phyloP scores from a whole-genome alignment of 257 asterid genomes.

The Primulina eburnea region DNA sequence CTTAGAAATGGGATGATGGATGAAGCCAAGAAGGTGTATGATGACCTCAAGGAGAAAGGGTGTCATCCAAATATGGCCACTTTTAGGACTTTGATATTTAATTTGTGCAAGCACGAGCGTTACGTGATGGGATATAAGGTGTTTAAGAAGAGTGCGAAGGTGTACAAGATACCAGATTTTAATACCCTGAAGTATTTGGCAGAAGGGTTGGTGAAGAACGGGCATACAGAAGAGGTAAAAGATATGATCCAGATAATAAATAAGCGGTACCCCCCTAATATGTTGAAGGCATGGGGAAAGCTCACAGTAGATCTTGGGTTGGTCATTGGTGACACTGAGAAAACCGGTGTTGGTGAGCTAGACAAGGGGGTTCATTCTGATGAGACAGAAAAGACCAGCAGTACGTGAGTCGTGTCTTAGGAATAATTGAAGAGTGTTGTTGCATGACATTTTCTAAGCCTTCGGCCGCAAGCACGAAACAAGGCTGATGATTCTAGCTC shows the following conservation, averaged over 20 bases:
- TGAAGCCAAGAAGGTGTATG: slow-evolving; percentile 65
- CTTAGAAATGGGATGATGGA: slow-evolving; percentile 56
- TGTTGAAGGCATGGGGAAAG: slow-evolving; percentile 63
- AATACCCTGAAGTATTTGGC: slow-evolving; percentile 62
- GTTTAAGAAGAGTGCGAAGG: slow-evolving; percentile 64
- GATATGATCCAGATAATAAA: slow-evolving; percentile 56
- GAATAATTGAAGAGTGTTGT: slow-evolving; percentile 11
- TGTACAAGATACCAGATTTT: slow-evolving; percentile 67
- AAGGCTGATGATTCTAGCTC: neutral
- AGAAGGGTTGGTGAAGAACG: slow-evolving; percentile 52
- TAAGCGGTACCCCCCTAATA: slow-evolving; percentile 61
- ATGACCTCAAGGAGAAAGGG: slow-evolving; percentile 47
- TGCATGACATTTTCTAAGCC: slow-evolving; percentile 4
- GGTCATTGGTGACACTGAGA: slow-evolving; percentile 26
- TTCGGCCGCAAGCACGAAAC: neutral
- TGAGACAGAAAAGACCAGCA: slow-evolving; percentile 15
- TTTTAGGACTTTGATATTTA: slow-evolving; percentile 56
- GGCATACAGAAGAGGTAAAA: slow-evolving; percentile 47
- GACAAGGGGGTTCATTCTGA: too few species aligned
- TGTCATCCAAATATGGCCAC: slow-evolving; percentile 64
- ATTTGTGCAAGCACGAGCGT: slow-evolving; percentile 54
- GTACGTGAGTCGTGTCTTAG: slow-evolving; percentile 25
- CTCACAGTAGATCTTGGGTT: slow-evolving; percentile 56
- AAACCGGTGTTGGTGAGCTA: slow-evolving; percentile 1
- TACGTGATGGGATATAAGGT: slow-evolving; percentile 53